Evolutionary conservation across 2,329 filamentous ascomycete species (phyloP).

Genomic region (Echinosphaeria canescens): DNA sequence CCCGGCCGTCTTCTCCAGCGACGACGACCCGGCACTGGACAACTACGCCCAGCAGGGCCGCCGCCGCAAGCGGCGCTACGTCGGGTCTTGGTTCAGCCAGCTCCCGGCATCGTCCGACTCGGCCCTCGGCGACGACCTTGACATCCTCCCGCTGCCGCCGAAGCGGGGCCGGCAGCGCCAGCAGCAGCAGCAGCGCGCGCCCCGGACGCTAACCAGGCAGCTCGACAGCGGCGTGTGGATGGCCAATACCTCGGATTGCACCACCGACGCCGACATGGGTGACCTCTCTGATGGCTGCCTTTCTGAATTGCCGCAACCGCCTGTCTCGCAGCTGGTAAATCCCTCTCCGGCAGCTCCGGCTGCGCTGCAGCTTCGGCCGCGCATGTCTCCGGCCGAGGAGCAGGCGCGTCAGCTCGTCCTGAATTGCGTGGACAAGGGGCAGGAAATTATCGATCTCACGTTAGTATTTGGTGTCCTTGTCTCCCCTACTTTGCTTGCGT

Average conservation of each 20-base stretch:
- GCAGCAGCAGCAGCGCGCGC: conserved; percentile 14
- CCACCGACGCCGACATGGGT: conserved; percentile 21
- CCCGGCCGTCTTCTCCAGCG: conserved; percentile 48
- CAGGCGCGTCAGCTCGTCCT: no score
- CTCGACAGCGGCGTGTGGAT: conserved; percentile 46
- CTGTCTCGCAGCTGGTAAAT: no score
- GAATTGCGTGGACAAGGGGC: no score
- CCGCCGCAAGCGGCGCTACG: conserved; percentile 35
- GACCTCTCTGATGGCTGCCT: no score
- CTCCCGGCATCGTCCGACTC: conserved; percentile 27
- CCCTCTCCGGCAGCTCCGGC: background rate
- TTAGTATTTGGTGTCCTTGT: no score
- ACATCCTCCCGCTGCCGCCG: no score
- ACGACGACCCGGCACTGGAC: conserved; percentile 45
- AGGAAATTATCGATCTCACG: no score
- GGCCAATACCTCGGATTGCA: conserved; percentile 35
- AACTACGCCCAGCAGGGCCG: conserved; percentile 32
- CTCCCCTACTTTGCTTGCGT: no score
- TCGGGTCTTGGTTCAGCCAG: conserved; percentile 48
- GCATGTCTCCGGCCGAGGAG: no score
- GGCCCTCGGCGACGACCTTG: conserved; percentile 18
- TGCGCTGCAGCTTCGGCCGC: background rate
- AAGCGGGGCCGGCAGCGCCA: no score
- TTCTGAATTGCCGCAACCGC: no score
- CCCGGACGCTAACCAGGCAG: conserved; percentile 32